phyloP scores from a whole-genome alignment of 495 filamentous ascomycete species.

The Hyphodiscus hymeniophilus region DNA sequence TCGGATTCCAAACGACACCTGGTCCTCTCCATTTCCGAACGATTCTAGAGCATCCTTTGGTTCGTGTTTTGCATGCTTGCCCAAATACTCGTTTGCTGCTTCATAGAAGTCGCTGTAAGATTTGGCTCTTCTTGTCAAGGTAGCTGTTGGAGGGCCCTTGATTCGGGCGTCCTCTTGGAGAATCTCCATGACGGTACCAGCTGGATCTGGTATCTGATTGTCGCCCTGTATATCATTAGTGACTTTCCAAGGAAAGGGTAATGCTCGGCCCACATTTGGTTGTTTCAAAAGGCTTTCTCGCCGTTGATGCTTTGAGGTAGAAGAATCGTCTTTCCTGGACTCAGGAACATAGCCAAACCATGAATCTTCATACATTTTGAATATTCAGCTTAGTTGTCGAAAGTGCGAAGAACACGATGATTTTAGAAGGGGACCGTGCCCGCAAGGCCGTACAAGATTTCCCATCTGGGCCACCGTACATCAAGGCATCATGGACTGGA shows the following conservation, averaged over 20 bases:
- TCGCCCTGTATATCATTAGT: slow-evolving; percentile 32
- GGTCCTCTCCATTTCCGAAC: background rate
- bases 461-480: background rate
- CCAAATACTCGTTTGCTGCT: slow-evolving; percentile 47
- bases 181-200: slow-evolving; percentile 34
- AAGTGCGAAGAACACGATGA: background rate
- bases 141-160: slow-evolving; percentile 53
- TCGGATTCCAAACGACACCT: background rate
- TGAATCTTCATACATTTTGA: slow-evolving; percentile 64
- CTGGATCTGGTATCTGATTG: slow-evolving; percentile 28
- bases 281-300: slow-evolving; percentile 59
- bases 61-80: slow-evolving; percentile 35
- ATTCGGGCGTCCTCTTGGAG: slow-evolving; percentile 41
- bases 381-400: background rate
- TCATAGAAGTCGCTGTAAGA: slow-evolving; percentile 70
- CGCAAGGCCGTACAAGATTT: background rate
- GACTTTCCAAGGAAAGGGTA: slow-evolving; percentile 17
- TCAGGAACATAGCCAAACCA: slow-evolving; percentile 62
- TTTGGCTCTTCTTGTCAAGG: slow-evolving; percentile 55
- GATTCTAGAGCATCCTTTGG: slow-evolving; percentile 29
- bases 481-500: slow-evolving; percentile 10
- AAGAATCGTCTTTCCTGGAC: slow-evolving; percentile 33
- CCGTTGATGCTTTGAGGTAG: slow-evolving; percentile 43
- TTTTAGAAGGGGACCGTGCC: background rate
- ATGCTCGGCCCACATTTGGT: slow-evolving; percentile 48